phyloP scores from a whole-genome alignment of 1,139 yeast species.

The Kurtzmaniella quercitrusa region DNA sequence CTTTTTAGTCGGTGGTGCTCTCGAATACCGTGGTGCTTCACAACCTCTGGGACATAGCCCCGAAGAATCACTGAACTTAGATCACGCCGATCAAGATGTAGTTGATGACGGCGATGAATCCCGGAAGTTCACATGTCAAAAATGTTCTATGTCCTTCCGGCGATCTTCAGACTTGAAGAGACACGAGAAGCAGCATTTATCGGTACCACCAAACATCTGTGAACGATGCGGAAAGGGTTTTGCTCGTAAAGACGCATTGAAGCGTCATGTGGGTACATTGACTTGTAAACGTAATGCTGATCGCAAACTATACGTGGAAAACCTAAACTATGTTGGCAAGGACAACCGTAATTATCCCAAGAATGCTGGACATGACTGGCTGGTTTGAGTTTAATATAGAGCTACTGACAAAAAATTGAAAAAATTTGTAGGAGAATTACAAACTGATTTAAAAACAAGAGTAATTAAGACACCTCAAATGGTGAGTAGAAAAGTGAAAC shows the following conservation, averaged over 20 bases:
- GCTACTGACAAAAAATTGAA: background rate
- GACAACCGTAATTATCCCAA: constrained; percentile 2
- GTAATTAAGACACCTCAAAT: too few relatives aligned
- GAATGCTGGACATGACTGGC: constrained; percentile 5
- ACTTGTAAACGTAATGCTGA: constrained; percentile 68
- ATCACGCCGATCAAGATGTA: constrained; percentile 7
- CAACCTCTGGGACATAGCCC: background rate
- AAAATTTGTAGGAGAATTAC: background rate
- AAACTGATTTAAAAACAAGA: too few relatives aligned
- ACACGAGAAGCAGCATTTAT: constrained; percentile 58
- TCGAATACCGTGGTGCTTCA: constrained; percentile 9
- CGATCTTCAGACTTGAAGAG: constrained; percentile 63
- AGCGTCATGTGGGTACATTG: constrained; percentile 66
- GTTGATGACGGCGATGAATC: constrained; percentile 12
- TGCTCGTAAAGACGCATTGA: constrained; percentile 77
- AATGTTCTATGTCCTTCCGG: constrained; percentile 55
- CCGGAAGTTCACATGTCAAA: constrained; percentile 41
- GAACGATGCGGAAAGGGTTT: constrained; percentile 75
- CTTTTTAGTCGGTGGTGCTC: constrained; percentile 30
- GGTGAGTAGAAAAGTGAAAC: too few relatives aligned
- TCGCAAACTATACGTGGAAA: constrained; percentile 38
- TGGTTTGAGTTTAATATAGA: background rate
- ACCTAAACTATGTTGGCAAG: constrained; percentile 25
- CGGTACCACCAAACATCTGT: constrained; percentile 66
- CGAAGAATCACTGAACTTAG: constrained; percentile 7